A percentile compares a stretch with the other conserved stretches of the same genome.
phyloP scores from a whole-genome alignment of 2,329 filamentous ascomycete genomes.

The Penicillium sp. region DNA sequence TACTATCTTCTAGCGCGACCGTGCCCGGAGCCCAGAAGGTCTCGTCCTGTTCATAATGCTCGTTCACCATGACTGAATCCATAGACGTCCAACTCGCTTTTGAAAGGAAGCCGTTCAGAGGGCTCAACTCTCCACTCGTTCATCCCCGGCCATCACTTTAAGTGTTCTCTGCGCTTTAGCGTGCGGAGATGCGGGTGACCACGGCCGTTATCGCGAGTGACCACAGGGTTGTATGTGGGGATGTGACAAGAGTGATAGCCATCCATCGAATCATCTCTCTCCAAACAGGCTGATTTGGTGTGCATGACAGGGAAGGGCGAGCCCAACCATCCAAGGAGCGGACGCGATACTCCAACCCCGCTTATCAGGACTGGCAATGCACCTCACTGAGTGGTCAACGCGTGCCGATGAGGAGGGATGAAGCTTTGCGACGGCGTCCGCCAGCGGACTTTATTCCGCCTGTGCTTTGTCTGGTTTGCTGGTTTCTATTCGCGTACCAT shows the following conservation, averaged over 20 bases:
- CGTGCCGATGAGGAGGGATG: not conserved
- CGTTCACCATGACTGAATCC: conserved; percentile 10
- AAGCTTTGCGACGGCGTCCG: too few species aligned
- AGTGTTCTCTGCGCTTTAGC: not conserved
- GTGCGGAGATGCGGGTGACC: conserved; percentile 6
- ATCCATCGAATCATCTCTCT: conserved; percentile 6
- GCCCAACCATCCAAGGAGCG: not conserved
- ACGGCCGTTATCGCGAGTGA: conserved; percentile 11
- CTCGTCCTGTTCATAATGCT: conserved; percentile 11
- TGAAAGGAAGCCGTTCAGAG: not conserved
- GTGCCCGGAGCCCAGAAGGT: conserved; percentile 22
- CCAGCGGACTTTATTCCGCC: too few species aligned
- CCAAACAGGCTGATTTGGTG: conserved; percentile 16
- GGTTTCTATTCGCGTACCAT: too few species aligned
- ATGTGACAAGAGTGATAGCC: conserved; percentile 3
- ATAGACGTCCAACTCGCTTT: not conserved
- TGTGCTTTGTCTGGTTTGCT: too few species aligned
- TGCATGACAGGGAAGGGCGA: not conserved
- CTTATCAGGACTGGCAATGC: conserved; percentile 8
- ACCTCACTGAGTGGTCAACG: not conserved
- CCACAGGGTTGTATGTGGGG: conserved; percentile 4
- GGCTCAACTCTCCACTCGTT: not conserved
- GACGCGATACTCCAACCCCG: conserved; percentile 5
- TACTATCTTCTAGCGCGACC: conserved; percentile 22
- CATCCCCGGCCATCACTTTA: not conserved